Percentiles rank a stretch among this genome's conserved stretches.
Conservation (phyloP, 257 asterid species). For the Leonotis leonurus region DNA sequence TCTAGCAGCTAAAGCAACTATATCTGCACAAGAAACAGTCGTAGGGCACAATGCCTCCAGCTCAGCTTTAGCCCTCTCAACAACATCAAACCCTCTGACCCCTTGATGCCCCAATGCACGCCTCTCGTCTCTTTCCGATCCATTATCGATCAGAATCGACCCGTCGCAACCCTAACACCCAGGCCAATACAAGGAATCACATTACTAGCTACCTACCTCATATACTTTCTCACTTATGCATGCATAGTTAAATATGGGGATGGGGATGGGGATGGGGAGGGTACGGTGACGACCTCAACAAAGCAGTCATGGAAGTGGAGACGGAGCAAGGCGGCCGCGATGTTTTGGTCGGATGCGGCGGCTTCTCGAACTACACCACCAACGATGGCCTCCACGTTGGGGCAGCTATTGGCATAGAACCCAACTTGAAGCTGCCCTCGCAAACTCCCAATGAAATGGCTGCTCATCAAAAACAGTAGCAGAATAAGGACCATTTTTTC, state of each 20-base stretch:
- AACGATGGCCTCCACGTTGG: slow-evolving; percentile 61
- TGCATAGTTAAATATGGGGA: too few species aligned
- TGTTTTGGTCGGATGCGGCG: slow-evolving; percentile 28
- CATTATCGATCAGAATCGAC: slow-evolving; percentile 57
- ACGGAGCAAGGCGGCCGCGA: slow-evolving; percentile 53
- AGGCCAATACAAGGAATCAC: too few species aligned
- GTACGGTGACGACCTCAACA: slow-evolving; percentile 62
- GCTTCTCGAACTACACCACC: slow-evolving; percentile 45
- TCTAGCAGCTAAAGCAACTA: slow-evolving; percentile 78
- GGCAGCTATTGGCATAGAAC: slow-evolving; percentile 59
- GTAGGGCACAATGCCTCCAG: slow-evolving; percentile 58
- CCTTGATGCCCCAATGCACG: slow-evolving; percentile 78
- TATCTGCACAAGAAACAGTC: slow-evolving; percentile 75
- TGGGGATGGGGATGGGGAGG: too few species aligned
- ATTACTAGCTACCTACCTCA: too few species aligned
- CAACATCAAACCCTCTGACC: slow-evolving; percentile 53
- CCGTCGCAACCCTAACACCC: slow-evolving; percentile 94
- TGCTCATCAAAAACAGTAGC: background rate
- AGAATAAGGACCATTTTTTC: background rate
- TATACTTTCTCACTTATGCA: too few species aligned
- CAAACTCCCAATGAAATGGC: slow-evolving; percentile 17
- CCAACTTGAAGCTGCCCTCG: slow-evolving; percentile 49
- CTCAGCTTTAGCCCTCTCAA: slow-evolving; percentile 58
- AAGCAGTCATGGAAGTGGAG: slow-evolving; percentile 95
- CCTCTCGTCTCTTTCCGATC: slow-evolving; percentile 34